Percentiles rank a stretch among this genome's conserved stretches.
These are phyloP conservation scores for Elaeagnus macrophylla DNA, from an alignment of 306 rosid species.

Conservation along the genomic window DNA sequence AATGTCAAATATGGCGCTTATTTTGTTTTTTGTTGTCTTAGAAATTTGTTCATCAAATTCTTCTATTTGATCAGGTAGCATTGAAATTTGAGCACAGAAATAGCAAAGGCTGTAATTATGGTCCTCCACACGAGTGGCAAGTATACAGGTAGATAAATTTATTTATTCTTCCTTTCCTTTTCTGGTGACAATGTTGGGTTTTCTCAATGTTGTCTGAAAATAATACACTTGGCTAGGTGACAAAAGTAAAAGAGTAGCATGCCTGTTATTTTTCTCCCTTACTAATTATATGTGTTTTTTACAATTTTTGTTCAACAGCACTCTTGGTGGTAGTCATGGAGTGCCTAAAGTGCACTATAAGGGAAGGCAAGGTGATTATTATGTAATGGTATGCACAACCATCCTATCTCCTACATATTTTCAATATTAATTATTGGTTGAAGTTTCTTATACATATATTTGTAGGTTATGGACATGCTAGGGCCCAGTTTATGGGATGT, in stretches of 20 bases:
- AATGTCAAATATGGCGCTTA: background rate
- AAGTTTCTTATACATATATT: slow-evolving; percentile 11
- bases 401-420: slow-evolving; percentile 5
- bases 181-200: background rate
- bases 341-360: slow-evolving; percentile 86
- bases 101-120: slow-evolving; percentile 89
- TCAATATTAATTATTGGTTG: slow-evolving; percentile 3
- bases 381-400: slow-evolving; percentile 63
- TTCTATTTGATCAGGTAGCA: slow-evolving; percentile 65
- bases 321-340: slow-evolving; percentile 97
- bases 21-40: background rate
- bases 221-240: too few species aligned
- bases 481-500: slow-evolving; percentile 99
- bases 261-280: too few species aligned
- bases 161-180: slow-evolving; percentile 1
- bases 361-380: slow-evolving; percentile 84
- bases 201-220: background rate
- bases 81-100: slow-evolving; percentile 90
- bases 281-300: background rate
- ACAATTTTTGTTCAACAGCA: slow-evolving; percentile 35
- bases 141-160: slow-evolving; percentile 68
- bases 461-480: slow-evolving; percentile 97
- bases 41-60: slow-evolving; percentile 7
- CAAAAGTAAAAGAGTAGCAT: too few species aligned
- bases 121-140: slow-evolving; percentile 99